Conservation (phyloP, 306 rosid species). For the Mucuna pruriens region DNA sequence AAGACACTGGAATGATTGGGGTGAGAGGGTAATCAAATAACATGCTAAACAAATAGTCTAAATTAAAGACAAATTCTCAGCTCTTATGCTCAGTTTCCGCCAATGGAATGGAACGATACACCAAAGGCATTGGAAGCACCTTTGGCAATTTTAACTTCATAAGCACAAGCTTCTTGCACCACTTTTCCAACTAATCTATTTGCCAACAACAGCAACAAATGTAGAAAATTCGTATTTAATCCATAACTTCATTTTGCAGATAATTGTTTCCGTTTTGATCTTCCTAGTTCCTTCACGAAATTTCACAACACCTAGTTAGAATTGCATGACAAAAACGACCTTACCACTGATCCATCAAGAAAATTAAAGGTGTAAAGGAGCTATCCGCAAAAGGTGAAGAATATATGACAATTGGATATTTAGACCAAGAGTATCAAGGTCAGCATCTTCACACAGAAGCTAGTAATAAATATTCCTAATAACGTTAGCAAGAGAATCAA, state of each 20-base stretch:
- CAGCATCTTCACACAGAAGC: neutral
- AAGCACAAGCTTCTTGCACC: slow-evolving; percentile 11
- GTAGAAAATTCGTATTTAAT: neutral
- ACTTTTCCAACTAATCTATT: slow-evolving; percentile 23
- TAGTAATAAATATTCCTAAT: neutral
- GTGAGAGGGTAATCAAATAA: slow-evolving; percentile 1
- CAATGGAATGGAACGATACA: slow-evolving; percentile 10
- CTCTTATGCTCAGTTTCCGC: slow-evolving; percentile 24
- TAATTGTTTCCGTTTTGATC: neutral
- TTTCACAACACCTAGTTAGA: slow-evolving; percentile 20
- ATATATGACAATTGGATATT: neutral
- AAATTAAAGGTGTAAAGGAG: neutral
- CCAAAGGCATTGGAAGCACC: slow-evolving; percentile 22
- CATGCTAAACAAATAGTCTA: slow-evolving; percentile 6
- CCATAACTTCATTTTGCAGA: neutral
- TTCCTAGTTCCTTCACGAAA: slow-evolving; percentile 23
- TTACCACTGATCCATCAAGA: slow-evolving; percentile 17
- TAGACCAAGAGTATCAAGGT: neutral
- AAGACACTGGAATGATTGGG: slow-evolving; percentile 7
- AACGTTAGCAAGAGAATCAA: neutral
- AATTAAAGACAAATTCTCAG: slow-evolving; percentile 12
- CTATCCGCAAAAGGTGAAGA: slow-evolving; percentile 5
- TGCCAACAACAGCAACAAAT: slow-evolving; percentile 9
- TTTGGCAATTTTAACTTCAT: slow-evolving; percentile 19
- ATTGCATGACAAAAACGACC: neutral